A percentile compares a stretch with the other conserved stretches of the same genome.
These are phyloP conservation scores for Diphasiastrum complanatum DNA, from an alignment of 83 land plant genomes.

Conservation along the genomic window DNA sequence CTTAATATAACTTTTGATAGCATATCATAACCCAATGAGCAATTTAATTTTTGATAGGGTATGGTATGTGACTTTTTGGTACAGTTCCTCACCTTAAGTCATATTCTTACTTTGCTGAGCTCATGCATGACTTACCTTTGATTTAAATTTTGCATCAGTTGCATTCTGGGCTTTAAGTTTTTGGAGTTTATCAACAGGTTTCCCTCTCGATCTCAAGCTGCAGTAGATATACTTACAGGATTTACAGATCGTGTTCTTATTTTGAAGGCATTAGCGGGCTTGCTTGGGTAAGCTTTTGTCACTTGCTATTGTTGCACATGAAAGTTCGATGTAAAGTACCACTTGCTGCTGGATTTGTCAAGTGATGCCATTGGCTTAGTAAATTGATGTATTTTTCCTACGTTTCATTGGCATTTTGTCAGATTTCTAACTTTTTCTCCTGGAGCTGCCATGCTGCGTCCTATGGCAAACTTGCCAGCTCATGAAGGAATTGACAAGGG, in stretches of 20 bases:
- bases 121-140: neutral
- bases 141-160: no score
- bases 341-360: no score
- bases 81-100: neutral
- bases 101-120: neutral
- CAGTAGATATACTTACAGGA: slow-evolving; percentile 28
- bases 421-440: slow-evolving; percentile 37
- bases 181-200: slow-evolving; percentile 29
- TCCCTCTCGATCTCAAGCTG: slow-evolving; percentile 29
- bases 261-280: slow-evolving; percentile 32
- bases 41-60: no score
- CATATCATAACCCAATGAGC: no score
- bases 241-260: slow-evolving; percentile 39
- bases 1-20: no score
- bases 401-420: slow-evolving; percentile 10
- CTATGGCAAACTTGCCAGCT: slow-evolving; percentile 16
- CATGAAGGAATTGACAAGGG: slow-evolving; percentile 7
- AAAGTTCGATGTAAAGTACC: no score
- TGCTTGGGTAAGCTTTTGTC: slow-evolving; percentile 31
- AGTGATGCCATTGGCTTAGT: no score
- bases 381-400: no score
- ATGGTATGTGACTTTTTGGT: no score
- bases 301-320: neutral
- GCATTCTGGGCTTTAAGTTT: no score
- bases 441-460: slow-evolving; percentile 22